Base-by-base conservation (phyloP, 1,284 basidiomycete genomes). In the Grifola frondosa region DNA sequence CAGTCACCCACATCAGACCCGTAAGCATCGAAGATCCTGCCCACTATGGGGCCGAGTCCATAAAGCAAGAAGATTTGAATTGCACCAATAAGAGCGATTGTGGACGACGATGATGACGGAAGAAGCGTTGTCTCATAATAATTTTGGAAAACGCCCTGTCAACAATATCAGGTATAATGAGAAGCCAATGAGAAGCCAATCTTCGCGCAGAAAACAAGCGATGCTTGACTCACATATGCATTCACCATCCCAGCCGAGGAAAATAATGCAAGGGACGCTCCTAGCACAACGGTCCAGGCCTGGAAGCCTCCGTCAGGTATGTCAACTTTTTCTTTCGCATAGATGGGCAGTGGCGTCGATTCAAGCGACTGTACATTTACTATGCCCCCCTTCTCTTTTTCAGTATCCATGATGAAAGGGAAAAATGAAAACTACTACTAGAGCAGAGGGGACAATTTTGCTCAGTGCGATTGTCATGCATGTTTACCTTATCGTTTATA, bases 31-130 rank as follows among this genome's bases (percentile, higher is more conserved):
- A 71, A 69, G 42, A 73, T 35, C 35, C 55, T 50, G 4, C 66
- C 66, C 7, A 61, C 45, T 22, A 65, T 39, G 8, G 62, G 63
- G 4, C 61, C 60, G 3, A 61, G 47, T 13, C 60, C 57, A 40
- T 67, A 73, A 31, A 71, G 64, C 30, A 62, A 57, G 53, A 65
- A 72, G 5, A 73, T 41, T 43, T 73, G 72, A 20, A 74, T 39
- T 7, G 73, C 69, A 10, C 71, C 71, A 37, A 73, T 73, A 53
- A 72, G 63, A 4, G 72, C 64, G 43, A 73, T 73, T 11, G 50
- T 57, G 12, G 70, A 70, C 6, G 66, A 49, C 1, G 72, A 63
- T 12, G 59, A 54, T 13, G 60, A 50, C 3, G 55, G 44, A 21
- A 73, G 54, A 21, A 72, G 57, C 26, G 64, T 64, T 6, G 50